These are phyloP conservation scores for Volvox carteri DNA, from an alignment of 163 green algal species.

Conservation along the genomic window DNA sequence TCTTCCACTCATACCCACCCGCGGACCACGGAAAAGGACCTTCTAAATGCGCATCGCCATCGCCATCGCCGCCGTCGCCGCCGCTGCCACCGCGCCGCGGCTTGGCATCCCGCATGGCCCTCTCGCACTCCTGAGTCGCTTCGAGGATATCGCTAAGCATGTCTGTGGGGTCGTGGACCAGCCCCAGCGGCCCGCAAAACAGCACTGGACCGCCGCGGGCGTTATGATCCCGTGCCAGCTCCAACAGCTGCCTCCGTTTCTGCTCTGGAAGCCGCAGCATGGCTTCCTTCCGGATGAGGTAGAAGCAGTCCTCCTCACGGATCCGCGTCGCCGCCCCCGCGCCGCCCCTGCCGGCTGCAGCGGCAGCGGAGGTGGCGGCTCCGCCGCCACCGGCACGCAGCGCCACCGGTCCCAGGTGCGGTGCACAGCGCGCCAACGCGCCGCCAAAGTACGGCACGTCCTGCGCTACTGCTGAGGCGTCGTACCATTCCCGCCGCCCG, in stretches of 20 bases:
- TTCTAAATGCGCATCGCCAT: neutral
- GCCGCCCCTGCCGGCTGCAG: neutral
- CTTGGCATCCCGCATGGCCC: neutral
- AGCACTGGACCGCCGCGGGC: slow-evolving; percentile 29
- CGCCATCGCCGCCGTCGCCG: neutral
- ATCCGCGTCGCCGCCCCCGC: neutral
- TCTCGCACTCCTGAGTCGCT: neutral
- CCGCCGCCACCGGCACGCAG: neutral
- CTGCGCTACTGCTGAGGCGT: neutral
- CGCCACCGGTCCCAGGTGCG: neutral
- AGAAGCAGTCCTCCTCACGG: slow-evolving; percentile 16
- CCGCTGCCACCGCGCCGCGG: neutral
- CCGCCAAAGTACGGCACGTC: slow-evolving; percentile 12
- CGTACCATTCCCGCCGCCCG: slow-evolving; percentile 10
- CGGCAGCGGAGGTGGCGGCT: neutral
- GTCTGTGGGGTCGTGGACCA: slow-evolving; percentile 2
- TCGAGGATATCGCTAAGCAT: neutral
- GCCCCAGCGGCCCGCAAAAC: neutral
- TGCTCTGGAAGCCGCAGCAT: neutral
- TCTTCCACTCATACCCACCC: slow-evolving; percentile 6
- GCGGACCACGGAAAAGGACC: slow-evolving; percentile 38
- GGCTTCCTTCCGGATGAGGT: slow-evolving; percentile 12
- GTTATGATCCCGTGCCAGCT: slow-evolving; percentile 23
- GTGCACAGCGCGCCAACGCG: slow-evolving; percentile 21
- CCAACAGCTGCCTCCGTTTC: slow-evolving; percentile 9